Percentiles rank a stretch among this genome's conserved stretches.
Conservation (phyloP, 2,329 filamentous ascomycete species). For the Leptographium flavum region DNA sequence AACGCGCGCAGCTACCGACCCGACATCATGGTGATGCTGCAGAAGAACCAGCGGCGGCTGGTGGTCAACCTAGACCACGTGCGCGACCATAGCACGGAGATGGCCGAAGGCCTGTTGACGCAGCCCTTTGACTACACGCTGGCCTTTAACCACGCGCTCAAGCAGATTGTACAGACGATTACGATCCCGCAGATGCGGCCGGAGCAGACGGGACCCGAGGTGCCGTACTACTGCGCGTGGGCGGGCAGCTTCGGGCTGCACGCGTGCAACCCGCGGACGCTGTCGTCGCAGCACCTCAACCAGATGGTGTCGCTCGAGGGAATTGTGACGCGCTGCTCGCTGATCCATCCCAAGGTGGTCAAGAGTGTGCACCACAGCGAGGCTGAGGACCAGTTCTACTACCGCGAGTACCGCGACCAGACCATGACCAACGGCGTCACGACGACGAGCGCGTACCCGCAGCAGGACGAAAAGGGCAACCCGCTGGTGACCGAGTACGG, state of each 20-base stretch:
- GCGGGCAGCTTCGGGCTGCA: slow-evolving; percentile 91
- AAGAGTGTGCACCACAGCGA: slow-evolving; percentile 97
- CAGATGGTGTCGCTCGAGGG: slow-evolving; percentile 95
- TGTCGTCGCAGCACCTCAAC: slow-evolving; percentile 82
- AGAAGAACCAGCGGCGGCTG: slow-evolving; percentile 50
- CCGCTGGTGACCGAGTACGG: slow-evolving; percentile 91
- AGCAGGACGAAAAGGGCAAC: slow-evolving; percentile 86
- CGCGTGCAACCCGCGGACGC: slow-evolving; percentile 83
- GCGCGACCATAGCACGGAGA: slow-evolving; percentile 68
- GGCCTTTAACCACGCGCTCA: slow-evolving; percentile 82
- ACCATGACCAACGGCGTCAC: slow-evolving; percentile 90
- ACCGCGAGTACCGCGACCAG: slow-evolving; percentile 85
- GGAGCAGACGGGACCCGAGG: slow-evolving; percentile 63
- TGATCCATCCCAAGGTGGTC: slow-evolving; percentile 93
- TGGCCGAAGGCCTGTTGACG: slow-evolving; percentile 65
- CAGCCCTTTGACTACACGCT: slow-evolving; percentile 78
- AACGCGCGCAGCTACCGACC: slow-evolving; percentile 64
- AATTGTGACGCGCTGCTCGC: slow-evolving; percentile 89
- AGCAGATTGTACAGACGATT: slow-evolving; percentile 71
- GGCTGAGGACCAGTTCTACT: slow-evolving; percentile 70
- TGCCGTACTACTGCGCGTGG: slow-evolving; percentile 92
- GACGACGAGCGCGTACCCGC: slow-evolving; percentile 84
- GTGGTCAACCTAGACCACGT: slow-evolving; percentile 81
- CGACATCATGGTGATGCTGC: slow-evolving; percentile 69
- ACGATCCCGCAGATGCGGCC: slow-evolving; percentile 62